Percentiles rank a stretch among this genome's conserved stretches.
phyloP scores from a whole-genome alignment of 495 filamentous ascomycete genomes.

The Penicillium verhagenii region DNA sequence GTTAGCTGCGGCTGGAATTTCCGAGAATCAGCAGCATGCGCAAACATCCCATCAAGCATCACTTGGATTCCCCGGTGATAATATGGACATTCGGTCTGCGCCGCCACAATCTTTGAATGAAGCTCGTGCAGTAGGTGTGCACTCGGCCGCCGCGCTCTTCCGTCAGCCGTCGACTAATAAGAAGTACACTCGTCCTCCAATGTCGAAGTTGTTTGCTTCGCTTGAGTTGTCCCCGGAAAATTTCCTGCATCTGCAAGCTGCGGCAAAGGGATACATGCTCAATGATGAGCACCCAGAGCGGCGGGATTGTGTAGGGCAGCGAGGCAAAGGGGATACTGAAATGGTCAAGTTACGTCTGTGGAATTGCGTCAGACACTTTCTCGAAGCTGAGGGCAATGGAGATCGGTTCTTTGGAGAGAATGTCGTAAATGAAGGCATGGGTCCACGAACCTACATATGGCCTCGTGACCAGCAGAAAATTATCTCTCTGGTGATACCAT shows the following conservation, averaged over 20 bases:
- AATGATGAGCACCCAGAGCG: slow-evolving; percentile 55
- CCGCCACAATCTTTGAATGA: slow-evolving; percentile 43
- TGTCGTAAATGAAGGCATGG: slow-evolving; percentile 43
- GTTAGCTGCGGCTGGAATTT: slow-evolving; percentile 29
- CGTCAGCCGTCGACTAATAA: slow-evolving; percentile 52
- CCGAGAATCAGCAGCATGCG: slow-evolving; percentile 28
- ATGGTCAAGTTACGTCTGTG: slow-evolving; percentile 61
- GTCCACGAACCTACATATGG: slow-evolving; percentile 51
- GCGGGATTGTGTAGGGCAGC: slow-evolving; percentile 57
- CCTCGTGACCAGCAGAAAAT: slow-evolving; percentile 56
- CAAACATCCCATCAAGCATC: slow-evolving; percentile 30
- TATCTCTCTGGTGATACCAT: slow-evolving; percentile 55
- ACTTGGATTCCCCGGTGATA: slow-evolving; percentile 34
- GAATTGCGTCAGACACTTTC: slow-evolving; percentile 58
- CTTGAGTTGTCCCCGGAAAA: slow-evolving; percentile 57
- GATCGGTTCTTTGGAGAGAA: slow-evolving; percentile 55
- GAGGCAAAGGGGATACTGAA: slow-evolving; percentile 59
- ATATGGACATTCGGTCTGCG: slow-evolving; percentile 37
- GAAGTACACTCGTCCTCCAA: slow-evolving; percentile 61
- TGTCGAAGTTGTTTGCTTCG: slow-evolving; percentile 59
- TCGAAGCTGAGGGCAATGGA: slow-evolving; percentile 55
- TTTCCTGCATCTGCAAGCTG: slow-evolving; percentile 58
- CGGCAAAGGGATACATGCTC: slow-evolving; percentile 62
- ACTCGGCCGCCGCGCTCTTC: slow-evolving; percentile 60
- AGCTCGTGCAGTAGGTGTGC: slow-evolving; percentile 51